Percentiles rank a stretch among this genome's conserved stretches.
These are phyloP conservation scores for Musa itinerans DNA, from an alignment of 176 grass and related monocot genomes.

Conservation along the genomic window DNA sequence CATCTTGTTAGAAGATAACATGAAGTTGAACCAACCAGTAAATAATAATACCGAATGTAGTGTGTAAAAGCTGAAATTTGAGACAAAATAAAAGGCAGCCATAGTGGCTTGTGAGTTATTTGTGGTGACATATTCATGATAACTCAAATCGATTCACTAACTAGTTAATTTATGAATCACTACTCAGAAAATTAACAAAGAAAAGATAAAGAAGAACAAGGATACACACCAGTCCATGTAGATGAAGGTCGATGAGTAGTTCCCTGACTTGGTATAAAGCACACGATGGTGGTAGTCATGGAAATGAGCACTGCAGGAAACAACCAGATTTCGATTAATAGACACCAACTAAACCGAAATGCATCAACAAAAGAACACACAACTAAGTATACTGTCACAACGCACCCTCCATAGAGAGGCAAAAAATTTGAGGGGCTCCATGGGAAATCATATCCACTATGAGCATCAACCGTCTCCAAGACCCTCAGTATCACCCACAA, in stretches of 20 bases:
- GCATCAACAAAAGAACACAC: background rate
- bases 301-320: constrained; percentile 5
- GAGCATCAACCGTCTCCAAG: constrained; percentile 87
- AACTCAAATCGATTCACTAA: too few relatives aligned
- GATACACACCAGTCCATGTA: constrained; percentile 13
- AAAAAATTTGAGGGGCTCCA: constrained; percentile 96
- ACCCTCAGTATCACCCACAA: constrained; percentile 82
- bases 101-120: too few relatives aligned
- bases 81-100: too few relatives aligned
- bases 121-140: too few relatives aligned
- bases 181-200: background rate
- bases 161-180: too few relatives aligned
- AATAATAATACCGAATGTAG: too few relatives aligned
- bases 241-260: constrained; percentile 11
- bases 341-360: background rate
- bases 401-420: constrained; percentile 81
- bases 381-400: background rate
- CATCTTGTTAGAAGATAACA: too few relatives aligned
- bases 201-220: background rate
- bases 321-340: background rate
- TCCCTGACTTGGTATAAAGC: constrained; percentile 13
- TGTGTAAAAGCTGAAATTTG: too few relatives aligned
- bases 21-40: too few relatives aligned
- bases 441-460: constrained; percentile 90
- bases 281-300: constrained; percentile 14